These are phyloP conservation scores for Aspergillaceae sp. DNA, from an alignment of 2,329 filamentous ascomycete species.

Conservation along the genomic window DNA sequence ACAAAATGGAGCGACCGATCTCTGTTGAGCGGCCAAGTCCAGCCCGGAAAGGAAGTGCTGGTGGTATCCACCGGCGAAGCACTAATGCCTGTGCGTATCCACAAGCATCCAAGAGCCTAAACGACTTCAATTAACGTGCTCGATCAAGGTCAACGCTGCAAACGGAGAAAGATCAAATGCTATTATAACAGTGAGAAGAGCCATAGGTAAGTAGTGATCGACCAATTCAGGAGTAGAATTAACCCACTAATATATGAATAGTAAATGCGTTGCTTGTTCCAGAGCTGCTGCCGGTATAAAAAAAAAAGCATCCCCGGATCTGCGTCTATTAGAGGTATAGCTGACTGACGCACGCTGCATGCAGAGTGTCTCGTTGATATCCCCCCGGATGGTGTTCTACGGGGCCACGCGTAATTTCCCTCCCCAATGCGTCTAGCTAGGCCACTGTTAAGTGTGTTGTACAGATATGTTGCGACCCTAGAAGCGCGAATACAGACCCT, in stretches of 20 bases:
- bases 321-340: neutral
- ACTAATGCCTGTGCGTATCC: slow-evolving; percentile 7
- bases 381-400: slow-evolving; percentile 9
- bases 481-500: slow-evolving; percentile 9
- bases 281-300: slow-evolving; percentile 7
- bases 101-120: neutral
- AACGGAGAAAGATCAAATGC: slow-evolving; percentile 9
- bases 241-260: neutral
- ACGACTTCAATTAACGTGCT: neutral
- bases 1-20: neutral
- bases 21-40: neutral
- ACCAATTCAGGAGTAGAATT: neutral
- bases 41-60: neutral
- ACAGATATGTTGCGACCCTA: slow-evolving; percentile 11
- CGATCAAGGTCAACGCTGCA: slow-evolving; percentile 6
- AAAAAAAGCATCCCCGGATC: neutral
- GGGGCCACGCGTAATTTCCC: slow-evolving; percentile 7
- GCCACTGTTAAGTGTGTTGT: neutral
- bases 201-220: neutral
- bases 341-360: neutral
- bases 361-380: slow-evolving; percentile 11
- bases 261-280: slow-evolving; percentile 9
- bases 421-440: neutral
- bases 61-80: slow-evolving; percentile 2
- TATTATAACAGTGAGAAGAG: slow-evolving; percentile 4